Evolutionary conservation across 148 eudicot species (phyloP).

Genomic region (Rhododendron williamsianum): DNA sequence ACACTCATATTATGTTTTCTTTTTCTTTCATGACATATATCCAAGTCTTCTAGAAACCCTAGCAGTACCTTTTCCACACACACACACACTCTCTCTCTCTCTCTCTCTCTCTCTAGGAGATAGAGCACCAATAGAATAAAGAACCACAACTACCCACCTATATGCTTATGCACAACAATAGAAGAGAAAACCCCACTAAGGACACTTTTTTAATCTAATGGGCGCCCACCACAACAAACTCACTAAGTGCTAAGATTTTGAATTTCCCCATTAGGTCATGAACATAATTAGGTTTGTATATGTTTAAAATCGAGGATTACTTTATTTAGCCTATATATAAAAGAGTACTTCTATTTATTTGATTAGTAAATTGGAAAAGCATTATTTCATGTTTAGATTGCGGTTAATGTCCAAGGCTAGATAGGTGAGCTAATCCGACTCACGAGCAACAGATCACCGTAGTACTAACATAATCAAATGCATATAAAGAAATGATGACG

Average conservation of each 20-base stretch:
- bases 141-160: slow-evolving; percentile 40
- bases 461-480: background rate
- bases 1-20: background rate
- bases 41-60: slow-evolving; percentile 59
- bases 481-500: background rate
- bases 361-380: background rate
- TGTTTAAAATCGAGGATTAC: background rate
- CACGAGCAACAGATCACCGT: background rate
- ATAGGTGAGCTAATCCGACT: background rate
- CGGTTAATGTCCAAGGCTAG: background rate
- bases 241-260: slow-evolving; percentile 7
- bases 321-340: background rate
- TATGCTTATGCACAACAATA: slow-evolving; percentile 22
- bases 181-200: slow-evolving; percentile 19
- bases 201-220: slow-evolving; percentile 19
- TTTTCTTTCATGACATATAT: slow-evolving; percentile 10
- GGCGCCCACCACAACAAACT: slow-evolving; percentile 32
- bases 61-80: background rate
- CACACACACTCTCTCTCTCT: background rate
- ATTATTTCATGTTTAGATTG: background rate
- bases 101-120: background rate
- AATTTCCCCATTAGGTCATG: background rate
- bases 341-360: background rate
- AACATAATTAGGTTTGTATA: background rate
- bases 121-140: slow-evolving; percentile 27